A percentile compares a stretch with the other conserved stretches of the same genome.
These are phyloP conservation scores for Raphanus sativus DNA, from an alignment of 345 rosid genomes.

Conservation along the genomic window DNA sequence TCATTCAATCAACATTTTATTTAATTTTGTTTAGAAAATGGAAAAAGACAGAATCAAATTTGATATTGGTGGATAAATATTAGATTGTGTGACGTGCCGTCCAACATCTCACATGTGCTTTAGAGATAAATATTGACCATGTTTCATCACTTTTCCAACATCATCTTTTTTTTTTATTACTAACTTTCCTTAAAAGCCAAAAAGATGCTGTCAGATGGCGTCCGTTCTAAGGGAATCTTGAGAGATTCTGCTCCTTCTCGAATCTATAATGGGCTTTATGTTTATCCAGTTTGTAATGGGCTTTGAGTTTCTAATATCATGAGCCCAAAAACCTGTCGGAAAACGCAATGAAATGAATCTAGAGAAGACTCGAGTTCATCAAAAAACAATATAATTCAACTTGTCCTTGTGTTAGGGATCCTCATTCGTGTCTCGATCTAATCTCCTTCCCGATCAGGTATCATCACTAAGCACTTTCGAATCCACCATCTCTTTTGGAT, in stretches of 20 bases:
- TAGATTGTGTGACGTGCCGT: constrained; percentile 18
- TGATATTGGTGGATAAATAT: not conserved
- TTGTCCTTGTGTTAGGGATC: constrained; percentile 18
- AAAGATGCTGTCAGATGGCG: constrained; percentile 22
- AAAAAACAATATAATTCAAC: not conserved
- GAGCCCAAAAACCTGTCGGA: constrained; percentile 14
- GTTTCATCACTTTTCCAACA: constrained; percentile 7
- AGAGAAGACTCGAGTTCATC: constrained; percentile 4
- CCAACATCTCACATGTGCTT: constrained; percentile 32
- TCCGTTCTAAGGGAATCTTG: not conserved
- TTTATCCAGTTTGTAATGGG: not conserved
- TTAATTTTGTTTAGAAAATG: not conserved
- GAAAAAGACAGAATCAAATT: not conserved
- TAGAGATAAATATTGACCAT: constrained; percentile 27
- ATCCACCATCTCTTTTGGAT: not conserved
- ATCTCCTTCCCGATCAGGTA: not conserved
- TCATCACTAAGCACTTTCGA: not conserved
- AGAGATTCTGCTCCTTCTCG: not conserved
- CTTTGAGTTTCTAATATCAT: not conserved
- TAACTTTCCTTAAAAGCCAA: constrained; percentile 5
- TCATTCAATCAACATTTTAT: not conserved
- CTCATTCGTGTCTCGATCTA: constrained; percentile 19
- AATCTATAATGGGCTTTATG: constrained; percentile 13
- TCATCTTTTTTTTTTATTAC: not conserved
- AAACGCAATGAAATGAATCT: constrained; percentile 25